Percentiles rank a stretch among this genome's conserved stretches.
These are phyloP conservation scores for Vachellia pachyceras DNA, from an alignment of 306 rosid species.

Conservation along the genomic window DNA sequence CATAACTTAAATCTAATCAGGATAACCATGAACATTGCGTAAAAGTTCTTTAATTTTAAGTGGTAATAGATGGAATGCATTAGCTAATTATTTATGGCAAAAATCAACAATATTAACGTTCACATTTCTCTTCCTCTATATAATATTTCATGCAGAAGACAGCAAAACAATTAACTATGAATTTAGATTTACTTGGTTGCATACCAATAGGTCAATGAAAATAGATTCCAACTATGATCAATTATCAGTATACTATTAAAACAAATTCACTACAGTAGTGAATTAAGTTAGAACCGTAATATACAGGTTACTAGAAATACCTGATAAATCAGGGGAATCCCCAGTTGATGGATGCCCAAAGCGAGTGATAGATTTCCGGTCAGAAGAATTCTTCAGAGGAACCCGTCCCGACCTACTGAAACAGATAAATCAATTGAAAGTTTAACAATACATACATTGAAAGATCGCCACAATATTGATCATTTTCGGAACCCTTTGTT, in stretches of 20 bases:
- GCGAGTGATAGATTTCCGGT: constrained; percentile 65
- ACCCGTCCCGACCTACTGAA: constrained; percentile 85
- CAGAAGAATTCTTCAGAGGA: constrained; percentile 70
- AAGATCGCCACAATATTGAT: constrained; percentile 7
- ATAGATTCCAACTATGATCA: not conserved
- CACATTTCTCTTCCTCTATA: not conserved
- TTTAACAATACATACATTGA: constrained; percentile 23
- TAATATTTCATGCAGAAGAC: constrained; percentile 1
- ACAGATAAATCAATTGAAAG: constrained; percentile 33
- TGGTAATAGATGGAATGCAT: not conserved
- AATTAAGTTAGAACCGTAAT: not conserved
- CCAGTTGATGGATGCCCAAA: constrained; percentile 56
- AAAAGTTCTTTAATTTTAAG: not conserved
- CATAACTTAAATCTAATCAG: not conserved
- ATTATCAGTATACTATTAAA: constrained; percentile 19
- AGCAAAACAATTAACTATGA: not conserved
- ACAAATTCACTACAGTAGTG: constrained; percentile 15
- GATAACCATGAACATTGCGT: not conserved
- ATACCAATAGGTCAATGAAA: constrained; percentile 22
- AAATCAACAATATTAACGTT: not conserved
- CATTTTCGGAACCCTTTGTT: not conserved
- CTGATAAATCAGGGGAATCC: constrained; percentile 62
- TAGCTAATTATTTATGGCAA: not conserved
- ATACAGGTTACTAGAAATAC: constrained; percentile 42
- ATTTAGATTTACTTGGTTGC: constrained; percentile 15